phyloP scores from a whole-genome alignment of 2,329 filamentous ascomycete species.

The Talaromyces atroroseus region DNA sequence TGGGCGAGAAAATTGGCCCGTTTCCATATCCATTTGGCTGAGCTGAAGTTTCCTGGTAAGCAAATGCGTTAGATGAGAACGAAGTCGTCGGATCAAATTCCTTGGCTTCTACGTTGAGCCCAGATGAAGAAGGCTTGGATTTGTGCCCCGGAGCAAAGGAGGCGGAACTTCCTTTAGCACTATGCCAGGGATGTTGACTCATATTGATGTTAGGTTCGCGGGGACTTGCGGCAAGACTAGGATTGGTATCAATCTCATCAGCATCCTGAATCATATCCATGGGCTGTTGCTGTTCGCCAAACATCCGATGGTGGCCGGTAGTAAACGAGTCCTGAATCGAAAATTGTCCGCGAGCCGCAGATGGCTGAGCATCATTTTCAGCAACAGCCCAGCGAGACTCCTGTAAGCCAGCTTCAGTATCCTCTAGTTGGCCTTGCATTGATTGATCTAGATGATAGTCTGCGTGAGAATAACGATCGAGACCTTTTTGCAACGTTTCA shows the following conservation, averaged over 20 bases:
- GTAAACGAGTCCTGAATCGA: slow-evolving; percentile 17
- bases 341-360: slow-evolving; percentile 16
- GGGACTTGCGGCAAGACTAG: slow-evolving; percentile 65
- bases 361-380: slow-evolving; percentile 23
- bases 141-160: slow-evolving; percentile 45
- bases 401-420: slow-evolving; percentile 46
- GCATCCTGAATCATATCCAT: slow-evolving; percentile 42
- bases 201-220: slow-evolving; percentile 24
- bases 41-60: slow-evolving; percentile 40
- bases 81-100: slow-evolving; percentile 65
- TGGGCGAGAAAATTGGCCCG: slow-evolving; percentile 24
- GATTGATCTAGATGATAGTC: slow-evolving; percentile 81
- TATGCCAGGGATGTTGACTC: slow-evolving; percentile 30
- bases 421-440: slow-evolving; percentile 70
- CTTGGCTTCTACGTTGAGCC: slow-evolving; percentile 81
- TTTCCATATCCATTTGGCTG: slow-evolving; percentile 31
- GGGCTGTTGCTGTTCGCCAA: slow-evolving; percentile 27
- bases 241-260: slow-evolving; percentile 67
- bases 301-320: slow-evolving; percentile 31
- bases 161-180: slow-evolving; percentile 26
- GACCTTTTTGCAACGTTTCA: slow-evolving; percentile 72
- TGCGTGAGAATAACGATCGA: slow-evolving; percentile 60
- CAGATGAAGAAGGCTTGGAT: slow-evolving; percentile 66
- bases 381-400: slow-evolving; percentile 34
- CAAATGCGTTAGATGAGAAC: slow-evolving; percentile 43